phyloP scores from a whole-genome alignment of 2,329 filamentous ascomycete genomes.

The Penicillium fuscoglaucum region DNA sequence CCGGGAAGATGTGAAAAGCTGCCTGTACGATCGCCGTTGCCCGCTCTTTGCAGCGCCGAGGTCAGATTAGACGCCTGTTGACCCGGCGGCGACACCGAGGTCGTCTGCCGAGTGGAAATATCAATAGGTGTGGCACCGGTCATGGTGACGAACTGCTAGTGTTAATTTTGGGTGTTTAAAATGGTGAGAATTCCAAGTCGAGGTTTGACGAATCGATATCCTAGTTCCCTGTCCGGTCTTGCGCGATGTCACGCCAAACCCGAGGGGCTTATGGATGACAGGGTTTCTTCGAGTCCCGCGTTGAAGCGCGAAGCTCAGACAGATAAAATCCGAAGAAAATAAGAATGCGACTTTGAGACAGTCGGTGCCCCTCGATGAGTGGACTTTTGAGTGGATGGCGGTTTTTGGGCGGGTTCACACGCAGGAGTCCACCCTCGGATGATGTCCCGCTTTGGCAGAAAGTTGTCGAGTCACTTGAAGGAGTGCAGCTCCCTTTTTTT shows the following conservation, averaged over 20 bases:
- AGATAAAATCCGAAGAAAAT: conserved; percentile 47
- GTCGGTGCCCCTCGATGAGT: conserved; percentile 55
- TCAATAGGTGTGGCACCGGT: conserved; percentile 60
- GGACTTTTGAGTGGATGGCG: conserved; percentile 32
- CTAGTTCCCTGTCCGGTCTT: conserved; percentile 44
- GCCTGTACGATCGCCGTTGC: conserved; percentile 44
- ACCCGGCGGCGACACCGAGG: conserved; percentile 58
- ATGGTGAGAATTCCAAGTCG: conserved; percentile 17
- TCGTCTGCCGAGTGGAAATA: conserved; percentile 56
- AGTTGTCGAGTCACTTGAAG: conserved; percentile 34
- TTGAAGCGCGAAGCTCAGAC: conserved; percentile 51
- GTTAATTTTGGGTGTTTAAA: conserved; percentile 32
- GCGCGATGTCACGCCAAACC: conserved; percentile 46
- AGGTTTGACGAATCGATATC: conserved; percentile 14
- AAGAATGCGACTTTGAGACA: conserved; percentile 44
- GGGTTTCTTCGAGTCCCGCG: conserved; percentile 48
- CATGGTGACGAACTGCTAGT: conserved; percentile 44
- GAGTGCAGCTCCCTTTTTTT: background rate
- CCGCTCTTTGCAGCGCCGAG: conserved; percentile 57
- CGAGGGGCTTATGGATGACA: conserved; percentile 49
- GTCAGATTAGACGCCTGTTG: conserved; percentile 65
- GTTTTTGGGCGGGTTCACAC: conserved; percentile 34
- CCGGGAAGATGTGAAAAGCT: conserved; percentile 48
- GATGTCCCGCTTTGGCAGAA: conserved; percentile 39
- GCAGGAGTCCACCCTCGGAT: conserved; percentile 37